Evolutionary conservation across 768 basidiomycete genomes (phyloP).

Genomic region (Postia placenta): DNA sequence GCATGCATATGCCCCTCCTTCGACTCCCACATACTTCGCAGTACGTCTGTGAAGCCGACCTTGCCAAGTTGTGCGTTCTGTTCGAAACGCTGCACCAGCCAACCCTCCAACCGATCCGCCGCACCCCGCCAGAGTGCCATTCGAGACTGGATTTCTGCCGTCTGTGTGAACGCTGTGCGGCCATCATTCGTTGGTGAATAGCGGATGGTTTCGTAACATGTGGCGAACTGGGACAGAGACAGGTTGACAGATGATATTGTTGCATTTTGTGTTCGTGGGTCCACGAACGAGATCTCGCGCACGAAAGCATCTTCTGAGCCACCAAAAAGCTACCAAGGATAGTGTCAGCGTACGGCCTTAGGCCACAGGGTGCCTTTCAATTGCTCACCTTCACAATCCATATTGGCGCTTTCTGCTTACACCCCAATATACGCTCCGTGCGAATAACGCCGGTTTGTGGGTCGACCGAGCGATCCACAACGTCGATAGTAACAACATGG

Average conservation of each 20-base stretch:
- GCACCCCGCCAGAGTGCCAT: constrained; percentile 76
- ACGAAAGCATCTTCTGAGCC: constrained; percentile 94
- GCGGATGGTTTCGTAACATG: constrained; percentile 84
- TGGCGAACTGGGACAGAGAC: constrained; percentile 90
- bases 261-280: constrained; percentile 74
- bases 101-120: constrained; percentile 78
- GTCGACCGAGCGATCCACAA: constrained; percentile 79
- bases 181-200: constrained; percentile 66
- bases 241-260: constrained; percentile 92
- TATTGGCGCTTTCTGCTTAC: constrained; percentile 84
- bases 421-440: constrained; percentile 85
- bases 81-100: constrained; percentile 84
- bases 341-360: not conserved
- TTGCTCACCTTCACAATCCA: constrained; percentile 87
- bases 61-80: constrained; percentile 90
- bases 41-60: constrained; percentile 83
- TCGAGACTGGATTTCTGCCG: constrained; percentile 87
- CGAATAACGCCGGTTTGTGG: constrained; percentile 82
- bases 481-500: constrained; percentile 84
- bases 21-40: constrained; percentile 73
- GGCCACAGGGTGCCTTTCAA: not conserved
- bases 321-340: constrained; percentile 62
- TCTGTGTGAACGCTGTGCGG: constrained; percentile 74
- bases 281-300: constrained; percentile 89
- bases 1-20: constrained; percentile 42